phyloP scores from a whole-genome alignment of 1,284 basidiomycete genomes.

The Fereydounia khargensis region DNA sequence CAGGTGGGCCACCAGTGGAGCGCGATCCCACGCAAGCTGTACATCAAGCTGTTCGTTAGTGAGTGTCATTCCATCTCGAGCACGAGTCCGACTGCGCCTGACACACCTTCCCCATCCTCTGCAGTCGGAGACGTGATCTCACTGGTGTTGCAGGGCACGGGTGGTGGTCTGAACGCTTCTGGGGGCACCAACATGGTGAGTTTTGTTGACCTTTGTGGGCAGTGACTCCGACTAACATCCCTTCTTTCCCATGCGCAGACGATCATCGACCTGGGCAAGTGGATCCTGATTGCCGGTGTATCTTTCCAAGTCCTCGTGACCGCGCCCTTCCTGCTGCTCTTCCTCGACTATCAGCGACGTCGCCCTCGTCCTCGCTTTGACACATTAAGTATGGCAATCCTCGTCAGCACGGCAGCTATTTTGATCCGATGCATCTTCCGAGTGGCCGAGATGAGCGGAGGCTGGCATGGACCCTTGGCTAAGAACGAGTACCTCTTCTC shows the following conservation, averaged over 20 bases:
- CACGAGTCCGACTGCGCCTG: too few relatives aligned
- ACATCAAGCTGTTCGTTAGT: constrained; percentile 27
- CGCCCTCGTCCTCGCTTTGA: constrained; percentile 16
- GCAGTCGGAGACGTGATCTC: constrained; percentile 23
- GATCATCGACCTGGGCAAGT: constrained; percentile 9
- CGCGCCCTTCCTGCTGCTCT: constrained; percentile 20
- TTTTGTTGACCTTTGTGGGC: background rate
- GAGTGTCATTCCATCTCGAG: too few relatives aligned
- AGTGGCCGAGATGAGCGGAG: constrained; percentile 32
- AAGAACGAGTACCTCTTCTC: constrained; percentile 22
- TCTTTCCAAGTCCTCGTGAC: constrained; percentile 25
- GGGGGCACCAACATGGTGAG: constrained; percentile 14
- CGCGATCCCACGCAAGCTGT: constrained; percentile 24
- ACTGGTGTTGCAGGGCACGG: constrained; percentile 25
- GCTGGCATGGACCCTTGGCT: constrained; percentile 26
- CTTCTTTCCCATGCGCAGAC: constrained; percentile 3
- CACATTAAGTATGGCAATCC: constrained; percentile 13
- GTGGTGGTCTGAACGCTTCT: constrained; percentile 26
- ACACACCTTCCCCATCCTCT: too few relatives aligned
- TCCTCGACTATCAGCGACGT: constrained; percentile 30
- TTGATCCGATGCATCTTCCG: constrained; percentile 32
- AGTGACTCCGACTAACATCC: background rate
- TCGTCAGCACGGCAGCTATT: constrained; percentile 23
- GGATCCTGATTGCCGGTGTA: constrained; percentile 30
- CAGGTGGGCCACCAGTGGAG: constrained; percentile 27